A percentile compares a stretch with the other conserved stretches of the same genome.
These are phyloP conservation scores for Aspergillus sp. DNA, from an alignment of 2,329 filamentous ascomycete genomes.

Conservation along the genomic window DNA sequence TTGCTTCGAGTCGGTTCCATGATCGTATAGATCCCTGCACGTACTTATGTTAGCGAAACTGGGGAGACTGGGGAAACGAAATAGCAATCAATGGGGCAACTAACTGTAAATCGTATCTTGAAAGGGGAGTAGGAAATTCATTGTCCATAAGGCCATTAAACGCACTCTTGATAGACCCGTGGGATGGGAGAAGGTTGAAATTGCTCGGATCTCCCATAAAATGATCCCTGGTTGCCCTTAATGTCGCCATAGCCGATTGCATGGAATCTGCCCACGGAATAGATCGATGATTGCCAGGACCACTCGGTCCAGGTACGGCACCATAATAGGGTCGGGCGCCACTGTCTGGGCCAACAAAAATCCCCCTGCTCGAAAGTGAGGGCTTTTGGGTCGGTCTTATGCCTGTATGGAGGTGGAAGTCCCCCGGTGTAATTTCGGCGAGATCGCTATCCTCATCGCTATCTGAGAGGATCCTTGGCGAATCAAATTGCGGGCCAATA, in stretches of 20 bases:
- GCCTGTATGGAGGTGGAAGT: constrained; percentile 17
- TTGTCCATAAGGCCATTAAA: neutral
- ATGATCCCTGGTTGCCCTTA: constrained; percentile 16
- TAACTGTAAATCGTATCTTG: constrained; percentile 14
- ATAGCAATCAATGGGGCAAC: neutral
- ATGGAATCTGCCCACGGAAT: constrained; percentile 17
- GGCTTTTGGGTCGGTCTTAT: neutral
- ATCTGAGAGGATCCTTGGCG: constrained; percentile 10
- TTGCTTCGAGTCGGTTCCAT: constrained; percentile 48
- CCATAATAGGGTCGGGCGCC: neutral
- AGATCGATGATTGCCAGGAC: neutral
- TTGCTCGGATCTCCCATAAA: neutral
- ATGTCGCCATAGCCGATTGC: constrained; percentile 21
- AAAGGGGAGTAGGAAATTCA: neutral
- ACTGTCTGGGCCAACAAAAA: neutral
- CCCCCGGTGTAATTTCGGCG: constrained; percentile 28
- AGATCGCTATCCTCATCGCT: constrained; percentile 33
- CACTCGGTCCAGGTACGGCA: constrained; percentile 4
- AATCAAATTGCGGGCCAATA: neutral
- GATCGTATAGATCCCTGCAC: constrained; percentile 20
- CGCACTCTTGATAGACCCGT: neutral
- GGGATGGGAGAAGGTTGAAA: neutral
- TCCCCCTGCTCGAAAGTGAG: neutral
- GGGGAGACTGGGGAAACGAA: neutral
- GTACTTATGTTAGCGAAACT: neutral